A percentile compares a stretch with the other conserved stretches of the same genome.
Conservation (phyloP, 768 basidiomycete species). For the Mycena latifolia region DNA sequence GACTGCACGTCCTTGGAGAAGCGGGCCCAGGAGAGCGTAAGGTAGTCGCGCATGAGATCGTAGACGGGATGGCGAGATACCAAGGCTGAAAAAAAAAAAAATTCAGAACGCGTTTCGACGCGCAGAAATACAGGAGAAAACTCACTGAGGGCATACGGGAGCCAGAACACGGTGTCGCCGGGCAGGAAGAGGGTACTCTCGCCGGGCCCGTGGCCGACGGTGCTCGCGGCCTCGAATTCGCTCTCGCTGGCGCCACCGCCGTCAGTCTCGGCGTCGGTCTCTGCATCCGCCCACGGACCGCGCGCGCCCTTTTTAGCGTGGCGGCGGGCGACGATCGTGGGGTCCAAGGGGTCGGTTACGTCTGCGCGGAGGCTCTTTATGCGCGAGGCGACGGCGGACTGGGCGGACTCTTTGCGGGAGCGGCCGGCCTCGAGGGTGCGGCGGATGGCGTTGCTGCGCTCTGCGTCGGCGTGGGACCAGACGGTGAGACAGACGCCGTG, state of each 20-base stretch:
- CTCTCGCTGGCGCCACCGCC: constrained; percentile 85
- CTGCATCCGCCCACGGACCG: constrained; percentile 78
- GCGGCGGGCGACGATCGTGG: constrained; percentile 68
- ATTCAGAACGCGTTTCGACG: constrained; percentile 26
- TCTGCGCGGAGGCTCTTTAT: constrained; percentile 75
- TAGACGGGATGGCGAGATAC: constrained; percentile 95
- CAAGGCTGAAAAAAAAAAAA: constrained; percentile 63
- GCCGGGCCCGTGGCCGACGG: constrained; percentile 83
- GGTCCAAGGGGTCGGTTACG: constrained; percentile 58
- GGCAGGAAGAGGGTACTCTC: constrained; percentile 92
- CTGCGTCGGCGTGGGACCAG: constrained; percentile 95
- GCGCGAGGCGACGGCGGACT: constrained; percentile 76
- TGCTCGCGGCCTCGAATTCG: constrained; percentile 87
- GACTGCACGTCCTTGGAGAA: constrained; percentile 95
- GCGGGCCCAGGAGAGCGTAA: constrained; percentile 95
- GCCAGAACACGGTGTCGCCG: constrained; percentile 93
- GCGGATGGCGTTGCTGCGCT: constrained; percentile 87
- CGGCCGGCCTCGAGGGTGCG: constrained; percentile 85
- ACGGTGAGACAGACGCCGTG: constrained; percentile 95
- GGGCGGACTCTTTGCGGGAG: constrained; percentile 83
- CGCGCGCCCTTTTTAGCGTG: constrained; percentile 69
- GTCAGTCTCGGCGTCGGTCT: constrained; percentile 86
- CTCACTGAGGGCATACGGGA: constrained; percentile 92
- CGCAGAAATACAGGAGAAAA: constrained; percentile 36
- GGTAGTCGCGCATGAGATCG: constrained; percentile 94